phyloP scores from a whole-genome alignment of 78 protist genomes.

The Dictyostelium firmibasis region DNA sequence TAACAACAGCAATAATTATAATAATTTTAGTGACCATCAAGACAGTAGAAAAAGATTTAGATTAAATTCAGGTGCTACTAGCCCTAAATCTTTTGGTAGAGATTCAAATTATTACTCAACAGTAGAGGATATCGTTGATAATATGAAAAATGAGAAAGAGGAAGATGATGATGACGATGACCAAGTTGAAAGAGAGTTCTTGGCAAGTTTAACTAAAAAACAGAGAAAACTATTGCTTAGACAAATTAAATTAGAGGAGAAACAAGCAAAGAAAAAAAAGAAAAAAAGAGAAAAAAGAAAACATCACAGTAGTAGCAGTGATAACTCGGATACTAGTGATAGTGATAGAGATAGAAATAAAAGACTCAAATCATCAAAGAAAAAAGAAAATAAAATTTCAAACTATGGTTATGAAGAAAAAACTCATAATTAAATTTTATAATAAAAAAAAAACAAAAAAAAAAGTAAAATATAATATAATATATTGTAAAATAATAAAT shows the following conservation, averaged over 20 bases:
- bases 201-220: conserved; percentile 42
- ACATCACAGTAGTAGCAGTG: not conserved
- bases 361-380: conserved; percentile 5
- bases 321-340: not conserved
- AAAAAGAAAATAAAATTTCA: not conserved
- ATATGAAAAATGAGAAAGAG: not conserved
- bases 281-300: not conserved
- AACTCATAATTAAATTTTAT: not conserved
- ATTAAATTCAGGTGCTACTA: not conserved
- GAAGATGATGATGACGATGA: conserved; percentile 48
- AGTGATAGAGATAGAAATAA: not conserved
- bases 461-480: too few species aligned
- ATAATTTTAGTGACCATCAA: not conserved
- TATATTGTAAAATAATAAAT: too few species aligned
- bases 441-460: not conserved
- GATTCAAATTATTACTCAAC: not conserved
- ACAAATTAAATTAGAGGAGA: conserved; percentile 66
- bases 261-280: conserved; percentile 37
- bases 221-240: conserved; percentile 54
- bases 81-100: conserved; percentile 25
- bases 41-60: not conserved
- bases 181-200: conserved; percentile 54
- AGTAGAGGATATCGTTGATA: not conserved
- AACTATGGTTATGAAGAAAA: not conserved
- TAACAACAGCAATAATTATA: not conserved